Evolutionary conservation across 192 early-diverging fungal genomes (phyloP).

Genomic region (Piromyces finnis): DNA sequence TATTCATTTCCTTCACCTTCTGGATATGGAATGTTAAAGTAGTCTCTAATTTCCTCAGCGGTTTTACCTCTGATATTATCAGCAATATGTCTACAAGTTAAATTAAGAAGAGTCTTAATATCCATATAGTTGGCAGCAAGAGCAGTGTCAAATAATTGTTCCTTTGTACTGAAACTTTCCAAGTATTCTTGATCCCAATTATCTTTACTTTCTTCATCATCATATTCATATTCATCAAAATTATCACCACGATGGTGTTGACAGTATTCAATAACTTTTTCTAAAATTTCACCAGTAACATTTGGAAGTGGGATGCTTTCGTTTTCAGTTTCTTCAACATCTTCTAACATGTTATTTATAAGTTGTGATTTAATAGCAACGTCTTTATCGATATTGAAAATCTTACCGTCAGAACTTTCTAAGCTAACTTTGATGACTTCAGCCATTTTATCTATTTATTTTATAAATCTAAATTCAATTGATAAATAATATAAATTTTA

Average conservation of each 20-base stretch:
- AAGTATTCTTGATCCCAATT: not conserved
- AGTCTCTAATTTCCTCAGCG: not conserved
- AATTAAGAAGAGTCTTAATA: not conserved
- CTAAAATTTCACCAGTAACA: not conserved
- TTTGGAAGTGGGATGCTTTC: not conserved
- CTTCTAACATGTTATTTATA: not conserved
- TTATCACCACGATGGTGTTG: not conserved
- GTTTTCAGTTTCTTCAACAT: not conserved
- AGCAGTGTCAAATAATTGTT: not conserved
- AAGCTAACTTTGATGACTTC: not conserved
- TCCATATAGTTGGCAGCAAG: not conserved
- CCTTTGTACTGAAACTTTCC: not conserved
- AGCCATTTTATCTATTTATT: not conserved
- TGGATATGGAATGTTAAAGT: not conserved
- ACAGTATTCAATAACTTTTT: too few relatives aligned
- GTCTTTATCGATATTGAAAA: not conserved
- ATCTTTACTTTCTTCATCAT: not conserved
- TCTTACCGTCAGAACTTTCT: not conserved
- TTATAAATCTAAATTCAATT: too few relatives aligned
- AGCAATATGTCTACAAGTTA: not conserved
- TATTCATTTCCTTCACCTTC: not conserved
- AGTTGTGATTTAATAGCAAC: not conserved
- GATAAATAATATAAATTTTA: too few relatives aligned
- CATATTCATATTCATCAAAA: not conserved
- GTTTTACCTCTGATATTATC: not conserved